These are phyloP conservation scores for Clausena lansium DNA, from an alignment of 345 rosid species.

Conservation along the genomic window DNA sequence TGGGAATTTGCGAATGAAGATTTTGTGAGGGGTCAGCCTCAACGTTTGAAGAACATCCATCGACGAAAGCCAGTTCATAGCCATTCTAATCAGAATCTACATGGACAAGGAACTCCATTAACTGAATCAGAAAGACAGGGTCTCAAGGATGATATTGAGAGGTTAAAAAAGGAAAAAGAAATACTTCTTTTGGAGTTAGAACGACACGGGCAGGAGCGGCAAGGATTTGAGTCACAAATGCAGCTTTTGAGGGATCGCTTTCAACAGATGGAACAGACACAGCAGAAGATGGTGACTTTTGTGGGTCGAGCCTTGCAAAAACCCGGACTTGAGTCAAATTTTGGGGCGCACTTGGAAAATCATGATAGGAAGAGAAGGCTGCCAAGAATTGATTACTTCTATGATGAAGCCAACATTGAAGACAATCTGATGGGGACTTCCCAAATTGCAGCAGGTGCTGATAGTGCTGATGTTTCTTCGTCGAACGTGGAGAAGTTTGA, in stretches of 20 bases:
- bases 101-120: slow-evolving; percentile 50
- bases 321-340: slow-evolving; percentile 61
- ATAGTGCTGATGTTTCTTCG: slow-evolving; percentile 27
- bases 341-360: slow-evolving; percentile 47
- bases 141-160: slow-evolving; percentile 61
- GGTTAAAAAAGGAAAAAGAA: slow-evolving; percentile 56
- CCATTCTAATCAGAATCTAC: slow-evolving; percentile 66
- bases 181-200: slow-evolving; percentile 49
- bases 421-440: slow-evolving; percentile 41
- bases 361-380: slow-evolving; percentile 71
- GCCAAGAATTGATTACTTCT: slow-evolving; percentile 44
- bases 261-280: slow-evolving; percentile 58
- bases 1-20: slow-evolving; percentile 96
- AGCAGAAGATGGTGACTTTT: slow-evolving; percentile 49
- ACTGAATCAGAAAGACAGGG: slow-evolving; percentile 65
- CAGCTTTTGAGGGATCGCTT: slow-evolving; percentile 57
- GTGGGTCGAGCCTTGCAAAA: slow-evolving; percentile 57
- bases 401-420: slow-evolving; percentile 37
- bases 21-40: slow-evolving; percentile 69
- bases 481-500: slow-evolving; percentile 53
- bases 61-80: slow-evolving; percentile 93
- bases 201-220: slow-evolving; percentile 53
- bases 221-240: slow-evolving; percentile 56
- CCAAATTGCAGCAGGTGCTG: slow-evolving; percentile 27
- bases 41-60: slow-evolving; percentile 81